Base-by-base conservation (phyloP, 371 early-diverging fungal genomes). In the Entomophthora muscae region DNA sequence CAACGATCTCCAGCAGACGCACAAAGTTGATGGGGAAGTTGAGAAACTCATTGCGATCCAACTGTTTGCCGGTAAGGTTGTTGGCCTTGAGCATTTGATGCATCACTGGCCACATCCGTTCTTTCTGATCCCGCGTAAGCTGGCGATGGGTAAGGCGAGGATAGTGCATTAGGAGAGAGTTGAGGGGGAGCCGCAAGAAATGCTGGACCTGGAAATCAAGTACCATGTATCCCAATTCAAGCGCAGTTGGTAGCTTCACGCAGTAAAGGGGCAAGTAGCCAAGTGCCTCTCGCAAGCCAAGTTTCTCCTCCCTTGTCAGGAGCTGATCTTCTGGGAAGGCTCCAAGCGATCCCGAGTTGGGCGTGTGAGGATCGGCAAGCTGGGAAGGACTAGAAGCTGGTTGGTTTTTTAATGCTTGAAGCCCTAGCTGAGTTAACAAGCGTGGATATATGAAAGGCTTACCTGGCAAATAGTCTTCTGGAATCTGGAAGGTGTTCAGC, bases 81-180 rank as follows among this genome's bases (percentile, higher is more conserved):
- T 58, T 58, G 21, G 26, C 22, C 22, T 55, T 24, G n/a, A 58
- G 26, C 30, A 58, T 28, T 12, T 31, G 24, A 0, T 22, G 17
- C 59, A 58, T 58, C 21, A 31, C 30, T 7, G 59, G 59, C 59
- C 59, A 58, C 59, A 58, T 58, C 13, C 59, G 59, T 32, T 58
- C 59, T 22, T 58, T 58, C 21, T 58, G 31, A 3, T 32, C 7
- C 21, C n/a, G 31, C 10, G 26, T 58, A 10, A 58, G 31, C 31
- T 23, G 3, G 26, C 24, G 26, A 17, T 22, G 24, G 22, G 31
- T 27, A 7, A 58, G 26, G 22, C 17, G 21, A 22, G 59, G 59
- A 32, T 58, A 58, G 7, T 28, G 31, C n/a, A 13, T 22, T 23
- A 58, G 21, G 17, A 58, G 10, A 17, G 21, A 28, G 31, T 31